Conservation (phyloP, 345 rosid genomes). For the Aurinia saxatilis region DNA sequence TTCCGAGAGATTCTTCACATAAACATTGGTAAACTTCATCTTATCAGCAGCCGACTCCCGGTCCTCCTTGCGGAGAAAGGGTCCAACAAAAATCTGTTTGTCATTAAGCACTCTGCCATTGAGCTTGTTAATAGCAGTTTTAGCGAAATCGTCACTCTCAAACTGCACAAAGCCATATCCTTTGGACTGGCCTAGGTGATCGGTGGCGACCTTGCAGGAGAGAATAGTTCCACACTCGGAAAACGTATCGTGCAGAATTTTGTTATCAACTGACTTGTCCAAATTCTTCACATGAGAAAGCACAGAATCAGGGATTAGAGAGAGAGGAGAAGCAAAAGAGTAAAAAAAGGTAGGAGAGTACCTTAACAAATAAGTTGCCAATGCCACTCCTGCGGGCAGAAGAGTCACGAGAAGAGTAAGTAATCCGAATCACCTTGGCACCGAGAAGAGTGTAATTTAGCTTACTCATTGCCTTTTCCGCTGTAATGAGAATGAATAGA, state of each 20-base stretch:
- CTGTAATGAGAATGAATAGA: slow-evolving; percentile 34
- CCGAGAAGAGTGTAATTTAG: slow-evolving; percentile 64
- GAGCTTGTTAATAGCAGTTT: slow-evolving; percentile 61
- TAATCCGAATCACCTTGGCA: slow-evolving; percentile 73
- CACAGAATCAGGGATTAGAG: neutral
- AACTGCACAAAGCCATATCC: slow-evolving; percentile 86
- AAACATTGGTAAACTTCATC: slow-evolving; percentile 61
- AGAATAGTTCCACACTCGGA: slow-evolving; percentile 55
- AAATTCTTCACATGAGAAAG: slow-evolving; percentile 39
- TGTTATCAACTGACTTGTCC: slow-evolving; percentile 80
- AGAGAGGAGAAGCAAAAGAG: neutral
- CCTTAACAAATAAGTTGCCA: slow-evolving; percentile 71
- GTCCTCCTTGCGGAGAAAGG: slow-evolving; percentile 70
- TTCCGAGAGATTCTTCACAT: slow-evolving; percentile 70
- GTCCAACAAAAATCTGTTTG: slow-evolving; percentile 75
- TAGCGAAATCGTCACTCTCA: slow-evolving; percentile 62
- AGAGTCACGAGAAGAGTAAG: slow-evolving; percentile 77
- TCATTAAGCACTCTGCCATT: slow-evolving; percentile 67
- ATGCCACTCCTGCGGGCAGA: slow-evolving; percentile 68
- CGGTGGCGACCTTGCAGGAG: slow-evolving; percentile 80
- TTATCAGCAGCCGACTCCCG: slow-evolving; percentile 49
- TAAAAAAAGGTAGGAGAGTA: neutral
- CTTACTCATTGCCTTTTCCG: slow-evolving; percentile 69
- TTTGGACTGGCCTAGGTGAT: slow-evolving; percentile 60
- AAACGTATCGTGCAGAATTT: slow-evolving; percentile 62